These are phyloP conservation scores for Trifolium repens DNA, from an alignment of 306 rosid genomes.

Conservation along the genomic window DNA sequence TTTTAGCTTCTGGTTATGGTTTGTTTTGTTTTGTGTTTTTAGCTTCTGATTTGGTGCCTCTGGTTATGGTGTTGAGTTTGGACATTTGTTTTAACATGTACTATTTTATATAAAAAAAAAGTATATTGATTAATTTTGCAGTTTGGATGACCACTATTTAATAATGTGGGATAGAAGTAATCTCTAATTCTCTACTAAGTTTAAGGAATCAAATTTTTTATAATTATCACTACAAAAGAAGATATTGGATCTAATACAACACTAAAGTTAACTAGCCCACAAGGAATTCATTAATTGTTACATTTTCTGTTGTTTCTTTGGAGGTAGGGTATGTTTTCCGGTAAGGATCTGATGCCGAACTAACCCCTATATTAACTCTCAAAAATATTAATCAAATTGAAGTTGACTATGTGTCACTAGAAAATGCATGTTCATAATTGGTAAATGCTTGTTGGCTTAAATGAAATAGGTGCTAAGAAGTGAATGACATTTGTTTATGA, in stretches of 20 bases:
- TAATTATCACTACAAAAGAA: conserved; percentile 36
- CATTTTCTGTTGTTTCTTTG: conserved; percentile 39
- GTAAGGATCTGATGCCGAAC: conserved; percentile 19
- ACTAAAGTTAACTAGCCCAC: conserved; percentile 43
- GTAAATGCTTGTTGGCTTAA: conserved; percentile 36
- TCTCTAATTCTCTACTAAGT: conserved; percentile 34
- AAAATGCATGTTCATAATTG: conserved; percentile 41
- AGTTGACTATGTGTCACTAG: conserved; percentile 28
- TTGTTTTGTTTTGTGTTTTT: too few species aligned
- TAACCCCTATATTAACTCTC: conserved; percentile 10
- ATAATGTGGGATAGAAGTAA: conserved; percentile 36
- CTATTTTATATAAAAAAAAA: conserved; percentile 23
- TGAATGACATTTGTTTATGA: conserved; percentile 17
- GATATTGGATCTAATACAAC: conserved; percentile 30
- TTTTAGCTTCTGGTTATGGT: too few species aligned
- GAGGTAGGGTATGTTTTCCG: conserved; percentile 36
- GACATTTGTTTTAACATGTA: neutral
- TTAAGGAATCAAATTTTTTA: conserved; percentile 44
- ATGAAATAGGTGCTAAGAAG: conserved; percentile 12
- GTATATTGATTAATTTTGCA: conserved; percentile 25
- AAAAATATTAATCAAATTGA: conserved; percentile 30
- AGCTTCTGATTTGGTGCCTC: too few species aligned
- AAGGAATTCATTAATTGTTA: conserved; percentile 34
- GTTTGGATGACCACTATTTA: conserved; percentile 47
- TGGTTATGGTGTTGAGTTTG: too few species aligned